Conservation (phyloP, 345 rosid species). For the Atalantia buxifolia region DNA sequence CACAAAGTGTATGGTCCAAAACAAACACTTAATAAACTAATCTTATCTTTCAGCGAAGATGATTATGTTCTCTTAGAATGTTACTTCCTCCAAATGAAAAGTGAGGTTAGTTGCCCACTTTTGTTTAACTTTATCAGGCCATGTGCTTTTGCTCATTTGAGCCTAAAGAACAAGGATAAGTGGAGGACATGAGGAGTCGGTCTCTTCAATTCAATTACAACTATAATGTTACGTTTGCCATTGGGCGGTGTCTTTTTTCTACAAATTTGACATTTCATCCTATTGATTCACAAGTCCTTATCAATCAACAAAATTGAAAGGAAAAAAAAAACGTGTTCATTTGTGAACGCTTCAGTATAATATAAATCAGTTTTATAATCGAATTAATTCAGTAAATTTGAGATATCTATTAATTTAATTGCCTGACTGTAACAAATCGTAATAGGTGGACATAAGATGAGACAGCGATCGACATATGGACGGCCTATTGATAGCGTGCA, state of each 20-base stretch:
- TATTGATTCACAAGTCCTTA: neutral
- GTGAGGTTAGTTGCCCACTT: too few species aligned
- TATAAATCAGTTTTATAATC: too few species aligned
- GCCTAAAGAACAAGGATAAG: too few species aligned
- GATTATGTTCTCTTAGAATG: neutral
- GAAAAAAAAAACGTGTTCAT: too few species aligned
- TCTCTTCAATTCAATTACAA: neutral
- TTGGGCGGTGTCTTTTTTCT: neutral
- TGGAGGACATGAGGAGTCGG: too few species aligned
- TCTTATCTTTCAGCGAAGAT: neutral
- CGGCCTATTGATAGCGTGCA: neutral
- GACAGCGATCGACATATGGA: neutral
- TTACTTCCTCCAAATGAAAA: neutral
- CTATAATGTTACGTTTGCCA: neutral
- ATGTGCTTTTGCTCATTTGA: neutral
- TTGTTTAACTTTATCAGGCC: neutral
- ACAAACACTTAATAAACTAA: neutral
- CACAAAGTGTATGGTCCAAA: too few species aligned
- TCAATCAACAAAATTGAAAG: neutral
- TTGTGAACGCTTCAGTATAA: too few species aligned
- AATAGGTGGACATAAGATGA: neutral
- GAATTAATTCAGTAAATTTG: too few species aligned
- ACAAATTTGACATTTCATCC: slow-evolving; percentile 1
- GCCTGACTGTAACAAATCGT: neutral
- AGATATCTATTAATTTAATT: neutral